Evolutionary conservation across 306 rosid species (phyloP).

Genomic region (Calophaca sinica): DNA sequence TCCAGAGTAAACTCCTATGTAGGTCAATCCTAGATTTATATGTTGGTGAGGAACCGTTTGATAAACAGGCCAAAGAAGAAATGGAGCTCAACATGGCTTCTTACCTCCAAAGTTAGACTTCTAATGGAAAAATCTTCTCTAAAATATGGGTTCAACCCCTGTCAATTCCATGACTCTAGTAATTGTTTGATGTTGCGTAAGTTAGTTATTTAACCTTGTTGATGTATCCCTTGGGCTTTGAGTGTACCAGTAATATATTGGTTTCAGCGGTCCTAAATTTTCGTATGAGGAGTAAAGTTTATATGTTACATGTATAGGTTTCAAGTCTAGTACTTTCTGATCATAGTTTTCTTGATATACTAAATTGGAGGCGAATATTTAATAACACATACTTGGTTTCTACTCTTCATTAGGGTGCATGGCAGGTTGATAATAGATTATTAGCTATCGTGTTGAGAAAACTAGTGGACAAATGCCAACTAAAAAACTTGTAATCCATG

Average conservation of each 20-base stretch:
- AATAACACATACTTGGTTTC: too few species aligned
- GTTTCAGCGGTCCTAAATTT: neutral
- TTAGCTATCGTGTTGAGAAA: too few species aligned
- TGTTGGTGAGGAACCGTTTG: slow-evolving; percentile 89
- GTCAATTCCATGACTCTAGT: slow-evolving; percentile 18
- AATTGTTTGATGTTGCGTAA: slow-evolving; percentile 3
- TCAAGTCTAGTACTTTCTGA: neutral
- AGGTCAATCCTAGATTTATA: slow-evolving; percentile 80
- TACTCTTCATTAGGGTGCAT: too few species aligned
- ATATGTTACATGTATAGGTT: neutral
- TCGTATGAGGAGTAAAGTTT: neutral
- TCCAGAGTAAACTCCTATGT: slow-evolving; percentile 83
- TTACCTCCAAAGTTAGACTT: slow-evolving; percentile 53
- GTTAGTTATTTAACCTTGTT: slow-evolving; percentile 19
- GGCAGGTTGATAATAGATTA: too few species aligned
- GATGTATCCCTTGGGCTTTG: slow-evolving; percentile 13
- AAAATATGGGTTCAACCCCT: slow-evolving; percentile 1
- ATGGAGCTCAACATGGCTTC: slow-evolving; percentile 67
- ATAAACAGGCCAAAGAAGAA: slow-evolving; percentile 85
- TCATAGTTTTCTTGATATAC: too few species aligned
- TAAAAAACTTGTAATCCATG: too few species aligned
- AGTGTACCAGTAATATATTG: neutral
- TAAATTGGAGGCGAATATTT: too few species aligned
- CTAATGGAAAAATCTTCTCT: slow-evolving; percentile 20
- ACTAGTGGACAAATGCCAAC: too few species aligned